Base-by-base conservation (phyloP, 495 filamentous ascomycete genomes). In the Pseudevernia furfuracea region DNA sequence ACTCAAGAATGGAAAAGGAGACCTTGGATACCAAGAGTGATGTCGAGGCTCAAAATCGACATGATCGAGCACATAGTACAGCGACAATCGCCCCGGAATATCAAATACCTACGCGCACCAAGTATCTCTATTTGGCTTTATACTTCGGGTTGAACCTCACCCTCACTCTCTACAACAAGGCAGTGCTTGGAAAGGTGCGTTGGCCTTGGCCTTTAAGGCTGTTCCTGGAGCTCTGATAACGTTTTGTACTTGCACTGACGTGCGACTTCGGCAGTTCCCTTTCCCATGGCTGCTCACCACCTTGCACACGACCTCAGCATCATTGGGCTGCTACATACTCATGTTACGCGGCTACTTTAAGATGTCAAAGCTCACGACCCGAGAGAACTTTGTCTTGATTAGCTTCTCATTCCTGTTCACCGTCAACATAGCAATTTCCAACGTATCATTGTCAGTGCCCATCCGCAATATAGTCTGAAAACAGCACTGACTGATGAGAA, bases 201-300 rank as follows among this genome's bases (percentile, higher is more conserved):
- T 6, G 0, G 21, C 25, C 15, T 9, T 34, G 14, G 2, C 56
- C 34, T 23, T 60, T 23, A 55, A 39, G 8, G 39, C n/a, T 25
- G 11, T 25, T 12, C 30, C 30, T 17, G 36, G 15, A 43, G 34
- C 15, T 52, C 58, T 12, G 21, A 21, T 32, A 19, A n/a, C 30
- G 9, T 55, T 34, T 34, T 30, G 17, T 21, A 12, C 30, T 55
- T 34, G 28, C 46, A 12, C 52, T 41, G 46, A 61, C 43, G 19
- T 49, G 23, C 15, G 36, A 8, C 1, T 34, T 21, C 11, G 25
- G 12, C 48, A 68, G 66, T 68, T 68, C 43, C 25, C 64, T 8
- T 85, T 81, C 57, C 82, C 82, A 58, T 85, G 80, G 76, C 75
- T 85, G 7, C 74, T 85, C 21, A 84, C 83, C 0, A 75, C 78